Conservation (phyloP, 768 basidiomycete species). For the Baorangia bicolor region DNA sequence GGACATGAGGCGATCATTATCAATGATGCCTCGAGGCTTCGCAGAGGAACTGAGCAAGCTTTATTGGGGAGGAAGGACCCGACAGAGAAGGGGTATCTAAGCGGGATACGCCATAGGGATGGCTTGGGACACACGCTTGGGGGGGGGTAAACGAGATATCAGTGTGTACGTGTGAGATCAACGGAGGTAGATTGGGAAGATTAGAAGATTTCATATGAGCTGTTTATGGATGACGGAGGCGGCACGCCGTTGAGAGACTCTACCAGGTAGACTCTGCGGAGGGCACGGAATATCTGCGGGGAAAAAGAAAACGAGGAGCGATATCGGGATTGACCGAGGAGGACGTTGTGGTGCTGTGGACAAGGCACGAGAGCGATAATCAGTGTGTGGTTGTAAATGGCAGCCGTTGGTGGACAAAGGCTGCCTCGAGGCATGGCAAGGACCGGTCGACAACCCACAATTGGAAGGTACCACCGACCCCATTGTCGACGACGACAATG, state of each 20-base stretch:
- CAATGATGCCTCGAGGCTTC: slow-evolving; percentile 31
- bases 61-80: slow-evolving; percentile 17
- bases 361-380: background rate
- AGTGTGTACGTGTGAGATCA: slow-evolving; percentile 1
- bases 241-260: slow-evolving; percentile 13
- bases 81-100: background rate
- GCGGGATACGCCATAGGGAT: slow-evolving; percentile 1
- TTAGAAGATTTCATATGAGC: background rate
- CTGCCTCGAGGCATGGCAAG: slow-evolving; percentile 2
- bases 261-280: no score
- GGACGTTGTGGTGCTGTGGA: background rate
- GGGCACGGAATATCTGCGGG: no score
- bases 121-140: slow-evolving; percentile 5
- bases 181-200: background rate
- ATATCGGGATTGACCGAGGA: background rate
- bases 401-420: background rate
- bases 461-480: no score
- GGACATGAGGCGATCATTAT: slow-evolving; percentile 25
- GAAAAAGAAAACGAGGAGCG: no score
- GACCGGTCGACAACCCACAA: no score
- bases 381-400: background rate
- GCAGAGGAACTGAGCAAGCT: slow-evolving; percentile 4
- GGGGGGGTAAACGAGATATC: background rate
- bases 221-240: background rate
- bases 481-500: no score